Percentiles rank a stretch among this genome's conserved stretches.
Evolutionary conservation across 192 early-diverging fungal species (phyloP).

Genomic region (Paraglomus occultum): DNA sequence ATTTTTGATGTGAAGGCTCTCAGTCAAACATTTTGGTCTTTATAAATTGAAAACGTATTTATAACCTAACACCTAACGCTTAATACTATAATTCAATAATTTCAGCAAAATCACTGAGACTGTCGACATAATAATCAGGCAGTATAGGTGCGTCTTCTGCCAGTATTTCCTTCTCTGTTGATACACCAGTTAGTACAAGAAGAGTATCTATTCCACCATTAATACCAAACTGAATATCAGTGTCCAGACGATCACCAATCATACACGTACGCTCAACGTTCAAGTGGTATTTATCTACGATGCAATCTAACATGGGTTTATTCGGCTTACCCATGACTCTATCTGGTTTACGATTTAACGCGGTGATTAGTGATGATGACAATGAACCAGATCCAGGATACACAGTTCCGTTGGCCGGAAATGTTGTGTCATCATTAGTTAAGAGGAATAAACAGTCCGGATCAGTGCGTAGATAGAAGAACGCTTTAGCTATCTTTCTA

Average conservation of each 20-base stretch:
- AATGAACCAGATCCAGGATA: constrained; percentile 83
- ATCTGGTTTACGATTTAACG: constrained; percentile 78
- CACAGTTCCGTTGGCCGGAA: constrained; percentile 71
- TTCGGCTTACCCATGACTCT: constrained; percentile 91
- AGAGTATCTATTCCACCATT: constrained; percentile 83
- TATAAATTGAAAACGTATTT: no score
- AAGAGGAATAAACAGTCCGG: constrained; percentile 79
- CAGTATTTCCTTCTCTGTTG: constrained; percentile 39
- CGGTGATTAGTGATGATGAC: constrained; percentile 65
- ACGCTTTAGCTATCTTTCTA: constrained; percentile 89
- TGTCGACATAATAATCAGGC: constrained; percentile 45
- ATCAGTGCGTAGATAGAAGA: constrained; percentile 68
- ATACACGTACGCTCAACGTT: constrained; percentile 85
- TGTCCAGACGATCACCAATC: constrained; percentile 96
- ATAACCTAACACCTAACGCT: no score
- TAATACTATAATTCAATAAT: neutral
- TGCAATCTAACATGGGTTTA: constrained; percentile 90
- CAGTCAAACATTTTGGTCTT: no score
- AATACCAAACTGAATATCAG: constrained; percentile 94
- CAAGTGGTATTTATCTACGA: constrained; percentile 79
- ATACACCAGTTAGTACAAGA: constrained; percentile 75
- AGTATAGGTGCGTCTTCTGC: constrained; percentile 38
- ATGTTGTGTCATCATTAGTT: constrained; percentile 92
- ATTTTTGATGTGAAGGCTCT: no score
- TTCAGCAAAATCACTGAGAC: constrained; percentile 44